A percentile compares a stretch with the other conserved stretches of the same genome.
Evolutionary conservation across 371 early-diverging fungal genomes (phyloP).

Genomic region (Sporodiniella umbellata): DNA sequence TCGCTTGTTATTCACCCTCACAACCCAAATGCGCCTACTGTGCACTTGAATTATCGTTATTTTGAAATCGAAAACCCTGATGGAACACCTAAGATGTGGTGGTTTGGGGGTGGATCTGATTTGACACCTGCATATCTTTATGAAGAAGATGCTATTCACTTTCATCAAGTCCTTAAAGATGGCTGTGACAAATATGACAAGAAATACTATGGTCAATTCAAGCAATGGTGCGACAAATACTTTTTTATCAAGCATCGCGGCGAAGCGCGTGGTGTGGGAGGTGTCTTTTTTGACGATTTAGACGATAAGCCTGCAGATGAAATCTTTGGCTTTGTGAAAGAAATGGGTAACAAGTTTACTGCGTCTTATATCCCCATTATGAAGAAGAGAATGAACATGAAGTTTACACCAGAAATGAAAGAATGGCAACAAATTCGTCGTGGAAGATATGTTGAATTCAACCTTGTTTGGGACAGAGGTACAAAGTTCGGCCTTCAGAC

Average conservation of each 20-base stretch:
- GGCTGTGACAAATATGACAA: slow-evolving; percentile 73
- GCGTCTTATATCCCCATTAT: slow-evolving; percentile 78
- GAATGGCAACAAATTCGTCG: slow-evolving; percentile 83
- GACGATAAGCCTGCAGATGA: slow-evolving; percentile 61
- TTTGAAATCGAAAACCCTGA: slow-evolving; percentile 77
- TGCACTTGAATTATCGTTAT: slow-evolving; percentile 94
- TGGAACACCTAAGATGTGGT: slow-evolving; percentile 59
- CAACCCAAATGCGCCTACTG: slow-evolving; percentile 93
- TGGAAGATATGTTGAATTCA: slow-evolving; percentile 87
- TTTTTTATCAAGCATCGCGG: slow-evolving; percentile 72
- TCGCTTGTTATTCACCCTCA: slow-evolving; percentile 90
- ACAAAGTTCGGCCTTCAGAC: slow-evolving; percentile 86
- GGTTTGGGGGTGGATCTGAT: slow-evolving; percentile 88
- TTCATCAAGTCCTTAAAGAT: slow-evolving; percentile 73
- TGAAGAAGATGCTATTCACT: slow-evolving; percentile 77
- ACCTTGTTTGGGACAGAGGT: slow-evolving; percentile 81
- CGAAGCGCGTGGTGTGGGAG: slow-evolving; percentile 84
- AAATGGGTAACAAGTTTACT: slow-evolving; percentile 68
- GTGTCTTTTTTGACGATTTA: slow-evolving; percentile 86
- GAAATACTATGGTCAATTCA: slow-evolving; percentile 68
- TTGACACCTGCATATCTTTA: slow-evolving; percentile 76
- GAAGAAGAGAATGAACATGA: slow-evolving; percentile 59
- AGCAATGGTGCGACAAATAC: slow-evolving; percentile 83
- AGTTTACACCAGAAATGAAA: slow-evolving; percentile 63
- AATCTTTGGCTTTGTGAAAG: slow-evolving; percentile 67